These are phyloP conservation scores for Mycena venus DNA, from an alignment of 768 basidiomycete species.

Conservation along the genomic window DNA sequence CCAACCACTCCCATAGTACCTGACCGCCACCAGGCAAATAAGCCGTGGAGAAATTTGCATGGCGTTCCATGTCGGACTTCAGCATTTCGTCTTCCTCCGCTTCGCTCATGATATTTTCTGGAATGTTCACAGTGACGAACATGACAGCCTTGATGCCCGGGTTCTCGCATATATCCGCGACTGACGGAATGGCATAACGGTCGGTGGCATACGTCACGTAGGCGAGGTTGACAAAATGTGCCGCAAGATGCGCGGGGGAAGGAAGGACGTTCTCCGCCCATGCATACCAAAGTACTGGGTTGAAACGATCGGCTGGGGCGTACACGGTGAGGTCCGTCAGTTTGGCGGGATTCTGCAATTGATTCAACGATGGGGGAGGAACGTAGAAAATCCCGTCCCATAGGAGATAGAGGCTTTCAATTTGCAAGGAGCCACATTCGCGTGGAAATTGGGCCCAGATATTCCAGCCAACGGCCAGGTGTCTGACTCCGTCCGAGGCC, in stretches of 20 bases:
- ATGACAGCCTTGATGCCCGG: not conserved
- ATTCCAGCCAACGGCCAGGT: conserved; percentile 6
- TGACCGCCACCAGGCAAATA: not conserved
- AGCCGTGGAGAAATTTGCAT: not conserved
- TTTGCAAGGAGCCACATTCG: not conserved
- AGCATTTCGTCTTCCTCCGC: not conserved
- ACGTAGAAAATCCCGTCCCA: no score
- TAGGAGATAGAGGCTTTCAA: no score
- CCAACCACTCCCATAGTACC: not conserved
- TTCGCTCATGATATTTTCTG: no score
- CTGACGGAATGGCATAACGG: not conserved
- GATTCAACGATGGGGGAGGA: not conserved
- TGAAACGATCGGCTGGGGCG: not conserved
- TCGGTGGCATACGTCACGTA: conserved; percentile 13
- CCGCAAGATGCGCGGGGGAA: not conserved
- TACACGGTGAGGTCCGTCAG: not conserved
- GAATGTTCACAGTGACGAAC: not conserved
- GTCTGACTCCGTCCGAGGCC: not conserved
- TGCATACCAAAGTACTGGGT: not conserved
- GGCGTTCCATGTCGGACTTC: not conserved
- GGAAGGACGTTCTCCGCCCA: not conserved
- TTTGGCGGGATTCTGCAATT: not conserved
- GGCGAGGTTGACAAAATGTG: not conserved
- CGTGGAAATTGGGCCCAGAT: not conserved
- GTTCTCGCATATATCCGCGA: not conserved